Conservation (phyloP, 2,329 filamentous ascomycete genomes). For the Fusarium buharicum region DNA sequence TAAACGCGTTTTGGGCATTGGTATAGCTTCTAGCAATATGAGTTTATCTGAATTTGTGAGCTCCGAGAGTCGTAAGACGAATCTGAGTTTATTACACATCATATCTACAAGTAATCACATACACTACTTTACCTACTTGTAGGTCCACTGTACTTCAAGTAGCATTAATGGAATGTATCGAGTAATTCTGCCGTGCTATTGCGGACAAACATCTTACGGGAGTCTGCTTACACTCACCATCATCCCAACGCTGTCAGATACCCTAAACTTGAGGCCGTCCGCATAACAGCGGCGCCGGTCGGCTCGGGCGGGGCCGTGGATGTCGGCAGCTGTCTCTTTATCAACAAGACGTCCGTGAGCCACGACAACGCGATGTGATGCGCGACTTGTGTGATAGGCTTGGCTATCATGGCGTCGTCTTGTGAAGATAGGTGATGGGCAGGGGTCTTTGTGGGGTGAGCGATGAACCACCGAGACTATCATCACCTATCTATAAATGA, state of each 20-base stretch:
- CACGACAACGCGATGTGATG: conserved; percentile 11
- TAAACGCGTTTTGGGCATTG: too few species aligned
- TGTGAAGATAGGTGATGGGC: not conserved
- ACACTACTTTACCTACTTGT: too few species aligned
- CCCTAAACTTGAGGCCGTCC: conserved; percentile 1
- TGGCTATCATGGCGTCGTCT: conserved; percentile 25
- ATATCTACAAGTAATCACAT: too few species aligned
- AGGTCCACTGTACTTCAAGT: too few species aligned
- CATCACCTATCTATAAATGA: not conserved
- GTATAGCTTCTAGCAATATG: too few species aligned
- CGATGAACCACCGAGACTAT: not conserved
- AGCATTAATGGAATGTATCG: too few species aligned
- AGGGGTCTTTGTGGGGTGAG: not conserved
- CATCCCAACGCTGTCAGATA: not conserved
- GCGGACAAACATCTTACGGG: too few species aligned
- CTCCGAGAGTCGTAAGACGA: too few species aligned
- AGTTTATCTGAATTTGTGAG: too few species aligned
- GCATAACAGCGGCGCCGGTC: conserved; percentile 11
- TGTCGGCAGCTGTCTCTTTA: conserved; percentile 9
- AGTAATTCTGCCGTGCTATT: too few species aligned
- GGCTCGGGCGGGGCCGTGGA: conserved; percentile 32
- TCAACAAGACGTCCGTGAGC: not conserved
- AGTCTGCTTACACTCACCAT: not conserved
- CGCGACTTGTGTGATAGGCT: conserved; percentile 13
- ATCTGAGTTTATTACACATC: too few species aligned